phyloP scores from a whole-genome alignment of 2,329 filamentous ascomycete genomes.

The Periglandula ipomoeae region DNA sequence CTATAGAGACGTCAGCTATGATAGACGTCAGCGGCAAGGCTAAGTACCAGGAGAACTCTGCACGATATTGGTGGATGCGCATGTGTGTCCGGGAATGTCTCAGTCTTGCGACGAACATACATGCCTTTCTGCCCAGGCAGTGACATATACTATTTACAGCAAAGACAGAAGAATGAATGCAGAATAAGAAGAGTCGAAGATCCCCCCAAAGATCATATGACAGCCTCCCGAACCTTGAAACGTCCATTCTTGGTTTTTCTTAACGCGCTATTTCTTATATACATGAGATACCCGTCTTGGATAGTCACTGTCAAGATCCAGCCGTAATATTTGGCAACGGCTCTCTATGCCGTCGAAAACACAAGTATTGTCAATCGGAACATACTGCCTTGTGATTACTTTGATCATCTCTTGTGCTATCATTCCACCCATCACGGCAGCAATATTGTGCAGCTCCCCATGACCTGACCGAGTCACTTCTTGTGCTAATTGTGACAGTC shows the following conservation, averaged over 20 bases:
- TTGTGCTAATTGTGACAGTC: constrained; percentile 44
- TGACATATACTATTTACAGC: no score
- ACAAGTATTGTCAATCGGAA: constrained; percentile 62
- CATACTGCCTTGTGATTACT: constrained; percentile 64
- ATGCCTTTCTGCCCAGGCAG: no score
- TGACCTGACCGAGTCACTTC: constrained; percentile 70
- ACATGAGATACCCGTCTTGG: background rate
- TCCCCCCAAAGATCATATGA: no score
- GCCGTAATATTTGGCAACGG: constrained; percentile 48
- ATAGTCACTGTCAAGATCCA: constrained; percentile 17
- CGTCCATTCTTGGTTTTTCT: background rate
- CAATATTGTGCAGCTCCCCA: constrained; percentile 87
- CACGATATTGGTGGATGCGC: no score
- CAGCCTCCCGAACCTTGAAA: no score
- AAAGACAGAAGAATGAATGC: no score
- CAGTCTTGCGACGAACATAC: no score
- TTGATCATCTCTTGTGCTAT: constrained; percentile 98
- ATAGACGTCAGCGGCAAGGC: no score
- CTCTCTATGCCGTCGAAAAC: constrained; percentile 61
- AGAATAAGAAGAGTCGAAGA: no score
- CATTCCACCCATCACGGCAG: constrained; percentile 79
- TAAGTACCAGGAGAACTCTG: no score
- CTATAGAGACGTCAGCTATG: no score
- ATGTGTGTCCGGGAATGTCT: no score
- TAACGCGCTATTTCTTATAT: background rate